phyloP scores from a whole-genome alignment of 331 rosid species.

The Telfairia occidentalis region DNA sequence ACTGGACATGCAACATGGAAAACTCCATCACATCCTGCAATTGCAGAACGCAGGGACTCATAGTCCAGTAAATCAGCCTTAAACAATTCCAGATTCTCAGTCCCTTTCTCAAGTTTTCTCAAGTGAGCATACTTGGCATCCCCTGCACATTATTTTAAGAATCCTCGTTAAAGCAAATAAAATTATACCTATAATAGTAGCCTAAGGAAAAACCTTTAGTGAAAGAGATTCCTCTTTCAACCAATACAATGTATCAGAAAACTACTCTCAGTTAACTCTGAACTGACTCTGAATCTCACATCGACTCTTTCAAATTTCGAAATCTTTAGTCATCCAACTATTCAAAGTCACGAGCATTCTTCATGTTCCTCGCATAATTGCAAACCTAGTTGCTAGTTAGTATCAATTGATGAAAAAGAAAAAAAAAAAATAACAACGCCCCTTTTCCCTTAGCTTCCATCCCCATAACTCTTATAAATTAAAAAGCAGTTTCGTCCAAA shows the following conservation, averaged over 20 bases:
- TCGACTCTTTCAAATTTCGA: background rate
- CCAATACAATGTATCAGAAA: background rate
- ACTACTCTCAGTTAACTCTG: background rate
- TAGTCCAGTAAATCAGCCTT: slow-evolving; percentile 54
- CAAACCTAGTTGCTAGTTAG: background rate
- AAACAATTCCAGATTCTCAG: slow-evolving; percentile 42
- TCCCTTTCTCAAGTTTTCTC: slow-evolving; percentile 35
- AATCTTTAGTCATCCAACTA: background rate
- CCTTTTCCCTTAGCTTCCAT: background rate
- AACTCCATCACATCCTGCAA: slow-evolving; percentile 59
- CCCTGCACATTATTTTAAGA: slow-evolving; percentile 22
- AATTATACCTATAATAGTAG: background rate
- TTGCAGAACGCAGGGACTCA: slow-evolving; percentile 36
- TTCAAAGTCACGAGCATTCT: background rate
- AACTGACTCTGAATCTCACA: background rate
- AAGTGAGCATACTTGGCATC: slow-evolving; percentile 44
- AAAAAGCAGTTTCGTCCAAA: background rate
- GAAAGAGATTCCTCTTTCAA: background rate
- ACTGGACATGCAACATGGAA: slow-evolving; percentile 88
- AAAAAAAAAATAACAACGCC: background rate
- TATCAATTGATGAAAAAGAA: background rate
- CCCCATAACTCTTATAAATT: background rate
- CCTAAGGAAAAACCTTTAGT: background rate
- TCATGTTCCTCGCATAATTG: background rate
- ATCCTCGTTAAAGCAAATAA: background rate